Base-by-base conservation (phyloP, 805 yeast genomes). In the Teunomyces stri region DNA sequence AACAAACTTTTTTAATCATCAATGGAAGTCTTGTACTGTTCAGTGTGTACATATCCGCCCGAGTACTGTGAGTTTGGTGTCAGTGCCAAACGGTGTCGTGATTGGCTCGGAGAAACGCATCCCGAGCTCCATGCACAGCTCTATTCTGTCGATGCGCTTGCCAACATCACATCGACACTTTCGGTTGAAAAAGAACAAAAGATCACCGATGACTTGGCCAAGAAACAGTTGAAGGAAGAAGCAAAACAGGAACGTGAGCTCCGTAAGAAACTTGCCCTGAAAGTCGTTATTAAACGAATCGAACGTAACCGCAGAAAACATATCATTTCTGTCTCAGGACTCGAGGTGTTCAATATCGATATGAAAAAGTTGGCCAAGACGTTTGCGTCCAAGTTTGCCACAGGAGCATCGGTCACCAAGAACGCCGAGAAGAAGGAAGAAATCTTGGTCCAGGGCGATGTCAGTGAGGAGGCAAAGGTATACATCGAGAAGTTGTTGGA, bases 1-100 rank as follows among this genome's bases (percentile, higher is more conserved):
- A n/a, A n/a, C 20, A 18, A 21, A 21, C 25, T 21, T 21, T 5
- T 21, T 28, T 18, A 40, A 40, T n/a, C 41, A 50, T 22, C 15
- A 69, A 45, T 70, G 15, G 68, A 66, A 52, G 53, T 65, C 16
- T 59, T 77, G 12, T 89, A 89, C 69, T 89, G 96, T 64, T 89
- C 81, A 4, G 79, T 88, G 11, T 89, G 96, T 63, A 69, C 89
- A 1, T 84, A 79, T 61, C 96, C 96, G n/a, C 89, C 89, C 3
- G 96, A 80, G 66, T 91, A 84, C 69, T 91, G 98, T 70, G 97
- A 92, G 63, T 91, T 91, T 62, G 94, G 96, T 10, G 87, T 86
- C 40, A 70, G 83, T 22, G 76, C 87, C 66, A 85, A 84, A 61
- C 81, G 88, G 61, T 91, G 98, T 70, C 89, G 87, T 58, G 81